Evolutionary conservation across 495 filamentous ascomycete genomes (phyloP).

Genomic region (Trichoderma asperelloides): DNA sequence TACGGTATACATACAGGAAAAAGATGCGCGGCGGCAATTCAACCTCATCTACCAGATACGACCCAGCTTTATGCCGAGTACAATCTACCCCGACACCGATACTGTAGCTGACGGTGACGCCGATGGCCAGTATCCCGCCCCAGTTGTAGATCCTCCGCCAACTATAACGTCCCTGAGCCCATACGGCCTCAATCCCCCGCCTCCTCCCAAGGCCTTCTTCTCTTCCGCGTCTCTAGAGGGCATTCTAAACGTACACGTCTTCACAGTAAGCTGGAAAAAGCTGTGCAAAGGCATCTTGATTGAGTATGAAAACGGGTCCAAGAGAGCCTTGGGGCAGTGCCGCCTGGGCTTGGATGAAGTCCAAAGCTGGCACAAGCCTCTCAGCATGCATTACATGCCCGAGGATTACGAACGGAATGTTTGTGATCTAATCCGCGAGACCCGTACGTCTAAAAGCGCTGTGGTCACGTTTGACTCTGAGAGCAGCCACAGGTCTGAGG

Average conservation of each 20-base stretch:
- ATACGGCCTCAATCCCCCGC: background rate
- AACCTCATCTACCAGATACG: background rate
- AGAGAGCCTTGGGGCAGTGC: background rate
- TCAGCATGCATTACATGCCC: background rate
- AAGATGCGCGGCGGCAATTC: background rate
- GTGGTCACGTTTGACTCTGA: background rate
- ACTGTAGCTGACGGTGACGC: background rate
- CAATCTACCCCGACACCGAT: background rate
- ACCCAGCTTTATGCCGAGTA: background rate
- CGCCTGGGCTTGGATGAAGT: background rate
- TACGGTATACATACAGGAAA: background rate
- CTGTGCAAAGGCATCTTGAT: background rate
- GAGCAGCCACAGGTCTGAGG: background rate
- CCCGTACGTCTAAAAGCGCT: background rate
- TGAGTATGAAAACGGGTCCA: background rate
- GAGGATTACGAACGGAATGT: background rate
- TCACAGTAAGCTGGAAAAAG: background rate
- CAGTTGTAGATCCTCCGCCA: no score
- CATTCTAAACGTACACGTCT: background rate
- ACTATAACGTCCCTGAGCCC: no score
- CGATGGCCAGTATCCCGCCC: background rate
- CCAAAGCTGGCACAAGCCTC: background rate
- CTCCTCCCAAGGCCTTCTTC: background rate
- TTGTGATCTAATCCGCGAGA: background rate
- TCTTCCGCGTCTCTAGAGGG: background rate